Evolutionary conservation across 208 protist genomes (phyloP), one percentile per base, ranked within the genome.

Genomic region (Crithidia sp.): DNA sequence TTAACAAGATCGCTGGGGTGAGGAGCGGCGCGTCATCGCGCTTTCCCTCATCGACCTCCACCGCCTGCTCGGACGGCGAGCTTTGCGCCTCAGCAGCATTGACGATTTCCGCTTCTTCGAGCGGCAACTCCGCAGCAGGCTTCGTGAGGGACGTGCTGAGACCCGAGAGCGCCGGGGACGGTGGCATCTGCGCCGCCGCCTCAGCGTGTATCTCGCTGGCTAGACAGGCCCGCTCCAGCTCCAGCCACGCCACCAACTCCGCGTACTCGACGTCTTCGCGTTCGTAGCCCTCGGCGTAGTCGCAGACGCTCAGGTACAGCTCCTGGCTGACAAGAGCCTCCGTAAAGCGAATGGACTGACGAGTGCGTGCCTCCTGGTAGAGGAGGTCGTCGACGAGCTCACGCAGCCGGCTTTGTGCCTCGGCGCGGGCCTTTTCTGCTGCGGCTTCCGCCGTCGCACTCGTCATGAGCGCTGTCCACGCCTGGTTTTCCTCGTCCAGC

Each of bases 291-390:
- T 63, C 66, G 3, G 36, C 53, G 66, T 78, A 62, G 9, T 17
- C 39, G 40, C 66, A 67, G 49, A 78, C 14, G 47, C 17, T 67
- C 47, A 53, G 14, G 17, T 57, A 59, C 57, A 73, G 53, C 37
- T 68, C 53, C 0, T 55, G 58, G 7, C 52, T 44, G 10, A 78
- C 43, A 5, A 67, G 44, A 6, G 17, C 12, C 59, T 67, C 65
- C 0, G 66, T 67, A 10, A 45, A 58, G 14, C 28, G 7, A 28
- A 68, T 47, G 41, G 43, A 45, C 17, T 43, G 41, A 7, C 43
- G 66, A 4, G 2, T 2, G 6, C 17, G 14, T 6, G 47, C 58
- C 66, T 78, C 60, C 7, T 55, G 41, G 19, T 55, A 44, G 13
- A 19, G 47, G 2, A 78, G 44, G n/a, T 47, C 50, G 7, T 16